phyloP scores from a whole-genome alignment of 345 rosid species.

The Rhodomyrtus tomentosa region DNA sequence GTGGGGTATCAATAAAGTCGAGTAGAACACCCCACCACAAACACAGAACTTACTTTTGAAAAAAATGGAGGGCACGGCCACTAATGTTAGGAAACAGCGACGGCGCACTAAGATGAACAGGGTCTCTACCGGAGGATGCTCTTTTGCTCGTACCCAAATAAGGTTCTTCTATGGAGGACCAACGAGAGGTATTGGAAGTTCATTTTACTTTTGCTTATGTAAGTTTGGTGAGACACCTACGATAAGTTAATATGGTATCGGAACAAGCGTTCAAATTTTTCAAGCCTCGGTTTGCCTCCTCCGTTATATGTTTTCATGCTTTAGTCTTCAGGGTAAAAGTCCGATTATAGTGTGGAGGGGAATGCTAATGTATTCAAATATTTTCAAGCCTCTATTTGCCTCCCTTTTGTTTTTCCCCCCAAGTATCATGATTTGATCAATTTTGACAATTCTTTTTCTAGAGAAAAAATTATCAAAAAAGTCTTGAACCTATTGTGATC shows the following conservation, averaged over 20 bases:
- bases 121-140: neutral
- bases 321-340: neutral
- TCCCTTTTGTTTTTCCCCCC: too few relatives aligned
- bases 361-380: neutral
- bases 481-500: too few relatives aligned
- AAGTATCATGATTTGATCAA: neutral
- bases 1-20: neutral
- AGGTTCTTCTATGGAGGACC: neutral
- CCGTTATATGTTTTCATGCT: neutral
- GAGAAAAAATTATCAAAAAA: too few relatives aligned
- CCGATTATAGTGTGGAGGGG: accelerated
- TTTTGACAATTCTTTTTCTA: neutral
- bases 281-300: neutral
- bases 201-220: neutral
- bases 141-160: neutral
- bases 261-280: neutral
- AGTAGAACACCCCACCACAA: neutral
- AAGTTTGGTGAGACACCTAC: neutral
- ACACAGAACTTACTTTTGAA: neutral
- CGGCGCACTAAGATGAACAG: neutral
- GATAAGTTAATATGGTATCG: neutral
- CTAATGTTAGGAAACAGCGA: neutral
- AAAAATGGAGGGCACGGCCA: neutral
- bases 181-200: neutral
- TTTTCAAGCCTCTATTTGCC: too few relatives aligned